Percentiles rank a stretch among this genome's conserved stretches.
Conservation (phyloP, 345 rosid species). For the Nephelium lappaceum region DNA sequence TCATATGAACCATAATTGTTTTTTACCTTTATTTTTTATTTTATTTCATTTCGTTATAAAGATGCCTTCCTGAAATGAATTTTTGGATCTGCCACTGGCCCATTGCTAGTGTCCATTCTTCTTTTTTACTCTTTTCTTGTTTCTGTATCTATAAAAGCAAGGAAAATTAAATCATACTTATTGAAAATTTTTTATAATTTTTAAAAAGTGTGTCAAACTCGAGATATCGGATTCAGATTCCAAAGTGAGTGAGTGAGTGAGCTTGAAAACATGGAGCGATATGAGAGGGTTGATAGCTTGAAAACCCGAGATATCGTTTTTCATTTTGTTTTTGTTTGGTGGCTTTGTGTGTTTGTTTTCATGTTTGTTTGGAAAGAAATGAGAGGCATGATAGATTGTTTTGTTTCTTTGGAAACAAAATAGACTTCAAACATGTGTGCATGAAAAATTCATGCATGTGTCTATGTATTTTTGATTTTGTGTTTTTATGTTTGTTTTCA, state of each 20-base stretch:
- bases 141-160: background rate
- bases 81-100: too few relatives aligned
- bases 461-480: too few relatives aligned
- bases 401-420: background rate
- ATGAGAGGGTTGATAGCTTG: background rate
- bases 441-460: too few relatives aligned
- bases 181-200: background rate
- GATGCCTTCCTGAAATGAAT: too few relatives aligned
- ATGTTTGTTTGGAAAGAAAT: slow-evolving; percentile 23
- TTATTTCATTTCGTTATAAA: too few relatives aligned
- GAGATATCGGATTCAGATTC: background rate
- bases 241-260: background rate
- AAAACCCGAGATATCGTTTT: background rate
- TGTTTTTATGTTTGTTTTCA: slow-evolving; percentile 20
- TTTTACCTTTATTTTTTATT: too few relatives aligned
- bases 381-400: background rate
- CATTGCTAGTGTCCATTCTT: slow-evolving; percentile 29
- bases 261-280: slow-evolving; percentile 19
- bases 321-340: background rate
- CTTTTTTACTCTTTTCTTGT: background rate
- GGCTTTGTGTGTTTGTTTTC: background rate
- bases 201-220: background rate
- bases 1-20: too few relatives aligned
- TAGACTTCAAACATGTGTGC: background rate
- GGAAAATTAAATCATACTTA: background rate